Evolutionary conservation across 2,329 filamentous ascomycete genomes (phyloP).

Genomic region (Ampelomyces quisqualis): DNA sequence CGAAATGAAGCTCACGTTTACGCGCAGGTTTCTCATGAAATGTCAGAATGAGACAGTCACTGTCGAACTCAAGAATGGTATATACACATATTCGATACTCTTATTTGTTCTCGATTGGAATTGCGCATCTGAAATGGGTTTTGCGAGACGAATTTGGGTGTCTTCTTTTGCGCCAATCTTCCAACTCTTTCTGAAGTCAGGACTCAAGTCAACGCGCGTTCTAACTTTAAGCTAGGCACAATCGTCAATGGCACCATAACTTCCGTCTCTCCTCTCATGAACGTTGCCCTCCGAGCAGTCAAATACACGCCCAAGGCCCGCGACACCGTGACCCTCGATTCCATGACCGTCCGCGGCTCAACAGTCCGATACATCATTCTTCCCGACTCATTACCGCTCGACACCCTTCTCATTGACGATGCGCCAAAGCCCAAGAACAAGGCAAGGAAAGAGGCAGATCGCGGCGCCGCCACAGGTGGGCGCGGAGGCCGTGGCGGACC

Average conservation of each 20-base stretch:
- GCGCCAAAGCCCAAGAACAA: slow-evolving; percentile 99
- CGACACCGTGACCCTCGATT: slow-evolving; percentile 83
- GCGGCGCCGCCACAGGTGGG: slow-evolving; percentile 52
- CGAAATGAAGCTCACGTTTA: slow-evolving; percentile 21
- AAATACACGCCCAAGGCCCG: slow-evolving; percentile 94
- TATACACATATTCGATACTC: slow-evolving; percentile 13
- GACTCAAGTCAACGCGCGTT: too few species aligned
- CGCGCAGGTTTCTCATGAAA: slow-evolving; percentile 91
- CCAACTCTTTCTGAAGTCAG: too few species aligned
- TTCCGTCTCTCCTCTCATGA: slow-evolving; percentile 97
- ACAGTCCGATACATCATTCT: slow-evolving; percentile 97
- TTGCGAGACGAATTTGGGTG: too few species aligned
- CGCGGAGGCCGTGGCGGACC: slow-evolving; percentile 52
- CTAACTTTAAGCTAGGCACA: slow-evolving; percentile 62
- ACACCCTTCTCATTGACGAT: slow-evolving; percentile 94
- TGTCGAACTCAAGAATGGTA: slow-evolving; percentile 97
- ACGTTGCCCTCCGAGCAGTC: slow-evolving; percentile 90
- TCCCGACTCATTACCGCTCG: slow-evolving; percentile 89
- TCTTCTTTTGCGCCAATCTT: too few species aligned
- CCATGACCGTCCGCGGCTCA: slow-evolving; percentile 94
- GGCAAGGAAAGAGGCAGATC: slow-evolving; percentile 82
- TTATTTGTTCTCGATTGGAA: too few species aligned
- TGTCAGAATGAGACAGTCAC: slow-evolving; percentile 98
- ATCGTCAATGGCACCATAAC: slow-evolving; percentile 97
- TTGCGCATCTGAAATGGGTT: too few species aligned